Percentiles rank a stretch among this genome's conserved stretches.
These are phyloP conservation scores for Pistacia vera DNA, from an alignment of 345 rosid species.

Conservation along the genomic window DNA sequence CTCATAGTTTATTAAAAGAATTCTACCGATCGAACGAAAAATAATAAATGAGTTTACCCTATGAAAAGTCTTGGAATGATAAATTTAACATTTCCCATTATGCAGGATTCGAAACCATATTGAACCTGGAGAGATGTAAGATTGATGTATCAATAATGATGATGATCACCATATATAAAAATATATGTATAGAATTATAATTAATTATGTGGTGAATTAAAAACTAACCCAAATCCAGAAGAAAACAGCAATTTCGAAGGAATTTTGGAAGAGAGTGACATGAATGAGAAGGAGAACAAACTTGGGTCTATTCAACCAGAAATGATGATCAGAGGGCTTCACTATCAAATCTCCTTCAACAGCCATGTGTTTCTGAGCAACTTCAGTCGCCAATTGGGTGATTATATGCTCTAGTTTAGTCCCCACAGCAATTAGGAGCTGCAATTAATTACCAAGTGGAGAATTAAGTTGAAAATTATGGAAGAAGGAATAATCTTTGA, in stretches of 20 bases:
- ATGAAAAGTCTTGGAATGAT: conserved; percentile 1
- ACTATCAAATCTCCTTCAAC: conserved; percentile 1
- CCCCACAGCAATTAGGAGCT: neutral
- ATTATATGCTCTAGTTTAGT: neutral
- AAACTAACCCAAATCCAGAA: conserved; percentile 1
- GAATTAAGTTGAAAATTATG: neutral
- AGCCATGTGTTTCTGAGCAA: neutral
- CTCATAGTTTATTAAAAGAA: too few relatives aligned
- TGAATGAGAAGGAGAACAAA: conserved; percentile 6
- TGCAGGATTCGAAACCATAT: conserved; percentile 7
- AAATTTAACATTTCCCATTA: neutral
- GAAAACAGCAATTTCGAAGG: conserved; percentile 5
- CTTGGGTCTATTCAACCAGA: neutral
- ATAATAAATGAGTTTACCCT: neutral
- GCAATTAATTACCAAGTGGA: neutral
- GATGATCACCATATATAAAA: neutral
- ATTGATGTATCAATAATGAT: neutral
- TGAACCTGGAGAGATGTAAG: neutral
- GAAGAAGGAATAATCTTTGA: too few relatives aligned
- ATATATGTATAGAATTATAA: neutral
- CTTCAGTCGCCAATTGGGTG: neutral
- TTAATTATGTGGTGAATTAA: neutral
- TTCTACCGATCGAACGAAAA: neutral
- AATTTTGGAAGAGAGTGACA: conserved; percentile 5
- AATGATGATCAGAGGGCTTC: neutral